Evolutionary conservation across 2,329 filamentous ascomycete species (phyloP), one percentile per base, ranked within the genome.

Genomic region (Fusarium odoratissimum): DNA sequence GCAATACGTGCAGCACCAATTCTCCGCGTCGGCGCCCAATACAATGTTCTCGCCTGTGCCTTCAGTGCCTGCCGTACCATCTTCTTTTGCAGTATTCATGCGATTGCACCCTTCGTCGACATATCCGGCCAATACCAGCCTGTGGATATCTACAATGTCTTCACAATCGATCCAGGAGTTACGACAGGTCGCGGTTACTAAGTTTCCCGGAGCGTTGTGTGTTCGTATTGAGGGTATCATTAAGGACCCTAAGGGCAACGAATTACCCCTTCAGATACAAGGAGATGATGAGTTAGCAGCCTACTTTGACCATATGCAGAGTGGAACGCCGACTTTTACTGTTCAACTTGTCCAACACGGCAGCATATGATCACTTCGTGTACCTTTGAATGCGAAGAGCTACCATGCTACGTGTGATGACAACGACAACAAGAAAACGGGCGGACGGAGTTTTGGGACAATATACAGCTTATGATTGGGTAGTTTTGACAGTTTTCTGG

Each of bases 211-310:
- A 11, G 86, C 87, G 0, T 77, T 87, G 19, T 89, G 92, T 56
- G 82, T 87, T 38, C 87, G 86, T 33, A 86, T 95, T 21, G 90
- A 94, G 75, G 93, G 92, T 5, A 81, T 93, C 31, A 85, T 93
- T 56, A 89, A 88, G 76, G 86, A 89, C 75, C 85, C 83, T 19
- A 86, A 86, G 71, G 90, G 88, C 9, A 86, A 86, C 55, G 91
- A 93, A 77, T 84, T 92, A 48, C 84, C 84, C 21, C 87, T 93
- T 76, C 83, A 86, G 61, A 91, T 95, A 74, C 91, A 91, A 60
- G 87, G 91, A 44, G 91, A 95, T 75, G 88, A 90, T 69, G 92
- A 95, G 82, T 80, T 96, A 69, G 87, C 87, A 66, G 91, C 91
- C 1, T 95, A 95, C 81, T 80, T 96, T 73, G 85, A 87, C 51